Percentiles rank a stretch among this genome's conserved stretches.
These are phyloP conservation scores for Camelina hispida DNA, from an alignment of 345 rosid species.

Conservation along the genomic window DNA sequence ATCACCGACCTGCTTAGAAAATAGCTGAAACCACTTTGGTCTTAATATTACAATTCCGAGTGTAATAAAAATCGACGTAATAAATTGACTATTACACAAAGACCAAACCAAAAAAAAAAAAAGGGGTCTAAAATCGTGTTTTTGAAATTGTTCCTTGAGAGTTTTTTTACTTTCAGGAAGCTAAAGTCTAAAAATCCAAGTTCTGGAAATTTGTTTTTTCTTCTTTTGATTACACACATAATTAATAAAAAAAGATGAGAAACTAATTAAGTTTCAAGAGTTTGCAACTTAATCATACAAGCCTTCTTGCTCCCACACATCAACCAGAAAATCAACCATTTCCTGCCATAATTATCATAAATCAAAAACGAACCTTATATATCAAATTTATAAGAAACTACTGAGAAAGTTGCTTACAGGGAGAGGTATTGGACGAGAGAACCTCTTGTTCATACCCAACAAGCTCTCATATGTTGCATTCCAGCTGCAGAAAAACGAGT, in stretches of 20 bases:
- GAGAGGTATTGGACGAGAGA: constrained; percentile 70
- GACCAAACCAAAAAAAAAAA: background rate
- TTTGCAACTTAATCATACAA: constrained; percentile 50
- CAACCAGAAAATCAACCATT: constrained; percentile 72
- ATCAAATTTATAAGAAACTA: background rate
- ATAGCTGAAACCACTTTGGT: background rate
- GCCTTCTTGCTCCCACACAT: constrained; percentile 69
- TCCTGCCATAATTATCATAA: constrained; percentile 49
- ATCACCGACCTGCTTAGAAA: constrained; percentile 13
- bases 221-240: background rate
- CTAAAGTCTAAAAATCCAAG: background rate
- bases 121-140: background rate
- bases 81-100: constrained; percentile 5
- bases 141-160: background rate
- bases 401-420: constrained; percentile 54
- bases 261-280: constrained; percentile 16
- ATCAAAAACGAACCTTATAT: background rate
- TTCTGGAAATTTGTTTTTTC: background rate
- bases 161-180: background rate
- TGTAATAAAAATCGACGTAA: background rate
- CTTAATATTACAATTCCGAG: constrained; percentile 24
- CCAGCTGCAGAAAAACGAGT: constrained; percentile 50
- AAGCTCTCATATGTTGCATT: constrained; percentile 70
- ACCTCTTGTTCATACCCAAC: constrained; percentile 63
- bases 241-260: background rate